A percentile compares a stretch with the other conserved stretches of the same genome.
Evolutionary conservation across 2,329 filamentous ascomycete species (phyloP).

Genomic region (Talaromyces sp.): DNA sequence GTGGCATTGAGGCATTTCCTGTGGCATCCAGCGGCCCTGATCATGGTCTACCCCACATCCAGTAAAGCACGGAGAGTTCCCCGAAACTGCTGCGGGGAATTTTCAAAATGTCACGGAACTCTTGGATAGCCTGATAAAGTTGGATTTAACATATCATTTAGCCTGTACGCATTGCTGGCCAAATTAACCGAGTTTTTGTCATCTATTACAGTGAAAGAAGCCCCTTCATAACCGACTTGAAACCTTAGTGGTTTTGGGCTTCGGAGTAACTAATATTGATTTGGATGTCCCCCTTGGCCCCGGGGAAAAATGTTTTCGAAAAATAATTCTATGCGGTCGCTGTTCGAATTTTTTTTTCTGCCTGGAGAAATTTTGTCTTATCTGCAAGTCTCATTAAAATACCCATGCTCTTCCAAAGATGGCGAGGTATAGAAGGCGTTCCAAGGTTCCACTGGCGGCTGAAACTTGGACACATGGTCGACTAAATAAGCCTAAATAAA

Average conservation of each 20-base stretch:
- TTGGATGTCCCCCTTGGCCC: no score
- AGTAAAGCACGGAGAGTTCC: background rate
- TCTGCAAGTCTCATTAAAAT: no score
- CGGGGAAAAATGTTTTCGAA: no score
- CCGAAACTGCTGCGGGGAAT: background rate
- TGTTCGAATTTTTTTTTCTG: no score
- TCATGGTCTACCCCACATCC: background rate
- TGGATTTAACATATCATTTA: background rate
- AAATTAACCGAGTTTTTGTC: background rate
- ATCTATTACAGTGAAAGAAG: background rate
- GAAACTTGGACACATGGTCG: background rate
- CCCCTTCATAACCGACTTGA: background rate
- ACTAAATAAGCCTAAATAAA: background rate
- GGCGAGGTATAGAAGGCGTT: background rate
- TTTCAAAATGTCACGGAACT: background rate
- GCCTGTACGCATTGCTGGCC: background rate
- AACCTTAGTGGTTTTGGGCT: constrained; percentile 1
- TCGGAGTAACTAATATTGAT: background rate
- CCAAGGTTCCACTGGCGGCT: background rate
- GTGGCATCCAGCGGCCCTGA: no score
- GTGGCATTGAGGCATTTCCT: no score
- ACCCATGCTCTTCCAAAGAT: background rate
- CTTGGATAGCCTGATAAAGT: background rate
- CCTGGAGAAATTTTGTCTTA: no score
- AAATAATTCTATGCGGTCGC: no score